phyloP scores from a whole-genome alignment of 495 filamentous ascomycete species.

The Pseudoneurospora amorphoporcata region DNA sequence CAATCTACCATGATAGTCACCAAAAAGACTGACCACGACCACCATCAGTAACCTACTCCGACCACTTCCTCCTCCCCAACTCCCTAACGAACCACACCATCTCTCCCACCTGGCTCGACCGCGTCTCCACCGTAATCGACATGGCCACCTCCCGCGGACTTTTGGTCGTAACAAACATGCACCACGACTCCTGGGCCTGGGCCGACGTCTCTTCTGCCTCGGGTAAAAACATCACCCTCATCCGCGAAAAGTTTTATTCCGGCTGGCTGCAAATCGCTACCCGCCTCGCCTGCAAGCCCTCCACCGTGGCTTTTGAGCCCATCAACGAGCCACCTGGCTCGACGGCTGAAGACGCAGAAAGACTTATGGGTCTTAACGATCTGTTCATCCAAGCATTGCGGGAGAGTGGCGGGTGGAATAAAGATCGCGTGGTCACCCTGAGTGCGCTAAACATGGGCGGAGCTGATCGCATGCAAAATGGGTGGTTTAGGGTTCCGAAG shows the following conservation, averaged over 20 bases:
- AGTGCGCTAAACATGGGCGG: conserved; percentile 42
- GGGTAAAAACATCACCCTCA: conserved; percentile 37
- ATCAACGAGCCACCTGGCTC: conserved; percentile 51
- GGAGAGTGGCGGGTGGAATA: conserved; percentile 48
- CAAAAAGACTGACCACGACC: neutral
- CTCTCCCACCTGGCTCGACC: conserved; percentile 44
- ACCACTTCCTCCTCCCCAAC: conserved; percentile 39
- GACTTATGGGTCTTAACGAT: conserved; percentile 47
- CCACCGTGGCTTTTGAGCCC: conserved; percentile 47
- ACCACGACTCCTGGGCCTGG: conserved; percentile 54
- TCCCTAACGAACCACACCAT: conserved; percentile 44
- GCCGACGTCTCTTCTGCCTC: conserved; percentile 39
- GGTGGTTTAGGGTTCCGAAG: conserved; percentile 39
- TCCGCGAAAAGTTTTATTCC: conserved; percentile 46
- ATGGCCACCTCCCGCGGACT: conserved; percentile 41
- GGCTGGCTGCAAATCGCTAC: conserved; percentile 52
- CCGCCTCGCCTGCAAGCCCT: conserved; percentile 44
- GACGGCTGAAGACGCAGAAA: conserved; percentile 37
- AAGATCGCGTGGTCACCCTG: conserved; percentile 43
- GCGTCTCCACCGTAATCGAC: conserved; percentile 51
- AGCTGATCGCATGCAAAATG: conserved; percentile 35
- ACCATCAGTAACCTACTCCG: conserved; percentile 43
- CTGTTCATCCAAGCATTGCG: conserved; percentile 46
- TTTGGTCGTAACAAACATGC: conserved; percentile 48
- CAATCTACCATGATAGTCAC: neutral